These are phyloP conservation scores for Garcia nutans DNA, from an alignment of 345 rosid genomes.

Conservation along the genomic window DNA sequence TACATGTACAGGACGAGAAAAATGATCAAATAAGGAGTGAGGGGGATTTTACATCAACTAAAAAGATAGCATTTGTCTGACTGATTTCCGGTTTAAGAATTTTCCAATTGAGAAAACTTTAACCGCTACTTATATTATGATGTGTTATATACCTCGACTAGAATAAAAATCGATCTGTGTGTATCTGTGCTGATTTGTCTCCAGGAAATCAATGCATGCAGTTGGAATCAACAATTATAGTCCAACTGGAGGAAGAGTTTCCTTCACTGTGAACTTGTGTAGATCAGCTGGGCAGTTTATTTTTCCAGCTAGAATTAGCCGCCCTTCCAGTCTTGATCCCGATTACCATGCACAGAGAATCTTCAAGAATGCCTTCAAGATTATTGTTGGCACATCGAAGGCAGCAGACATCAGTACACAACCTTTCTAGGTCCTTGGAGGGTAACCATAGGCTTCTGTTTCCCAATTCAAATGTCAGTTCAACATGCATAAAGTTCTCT, in stretches of 20 bases:
- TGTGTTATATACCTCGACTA: neutral
- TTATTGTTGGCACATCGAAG: neutral
- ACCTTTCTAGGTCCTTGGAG: neutral
- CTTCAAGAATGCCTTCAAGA: neutral
- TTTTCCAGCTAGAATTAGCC: slow-evolving; percentile 2
- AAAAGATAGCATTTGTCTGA: neutral
- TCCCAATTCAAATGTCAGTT: slow-evolving; percentile 8
- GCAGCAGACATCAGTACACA: neutral
- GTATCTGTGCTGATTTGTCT: neutral
- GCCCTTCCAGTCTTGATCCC: neutral
- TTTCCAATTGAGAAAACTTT: neutral
- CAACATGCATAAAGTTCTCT: neutral
- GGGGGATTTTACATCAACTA: neutral
- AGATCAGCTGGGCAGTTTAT: neutral
- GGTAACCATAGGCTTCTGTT: slow-evolving; percentile 10
- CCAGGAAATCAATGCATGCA: slow-evolving; percentile 2
- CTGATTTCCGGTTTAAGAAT: too few species aligned
- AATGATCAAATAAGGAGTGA: neutral
- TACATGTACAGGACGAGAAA: neutral
- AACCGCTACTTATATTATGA: neutral
- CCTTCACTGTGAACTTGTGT: neutral
- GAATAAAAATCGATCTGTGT: neutral
- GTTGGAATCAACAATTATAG: neutral
- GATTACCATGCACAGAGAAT: neutral
- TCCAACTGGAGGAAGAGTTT: neutral